A percentile compares a stretch with the other conserved stretches of the same genome.
Evolutionary conservation across 225 moss, liverwort and hornwort species (phyloP).

Genomic region (Physcomitrium patens): DNA sequence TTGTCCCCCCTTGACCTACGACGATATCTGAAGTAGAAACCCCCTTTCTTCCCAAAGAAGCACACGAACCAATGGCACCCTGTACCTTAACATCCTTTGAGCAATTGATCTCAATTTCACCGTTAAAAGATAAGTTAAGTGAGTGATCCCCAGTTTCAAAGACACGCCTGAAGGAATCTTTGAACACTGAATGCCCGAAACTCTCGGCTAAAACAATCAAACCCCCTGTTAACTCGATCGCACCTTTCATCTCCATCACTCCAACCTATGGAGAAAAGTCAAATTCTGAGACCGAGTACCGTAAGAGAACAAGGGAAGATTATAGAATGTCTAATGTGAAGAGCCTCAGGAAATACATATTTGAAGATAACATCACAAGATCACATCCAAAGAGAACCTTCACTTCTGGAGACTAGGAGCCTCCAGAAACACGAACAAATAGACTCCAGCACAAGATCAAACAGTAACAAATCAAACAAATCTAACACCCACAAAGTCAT

Average conservation of each 20-base stretch:
- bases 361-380: conserved; percentile 18
- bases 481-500: not conserved
- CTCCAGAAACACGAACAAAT: not conserved
- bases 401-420: conserved; percentile 1
- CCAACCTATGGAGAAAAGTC: conserved; percentile 66
- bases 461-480: too few relatives aligned
- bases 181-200: conserved; percentile 96
- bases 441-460: too few relatives aligned
- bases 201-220: conserved; percentile 97
- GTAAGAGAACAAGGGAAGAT: not conserved
- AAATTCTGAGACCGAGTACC: conserved; percentile 19
- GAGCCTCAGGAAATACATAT: conserved; percentile 9
- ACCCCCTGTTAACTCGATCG: conserved; percentile 93
- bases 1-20: conserved; percentile 86
- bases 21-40: conserved; percentile 75
- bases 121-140: conserved; percentile 87
- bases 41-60: conserved; percentile 88
- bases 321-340: not conserved
- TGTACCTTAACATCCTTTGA: conserved; percentile 98
- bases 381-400: conserved; percentile 23
- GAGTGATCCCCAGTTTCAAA: conserved; percentile 89
- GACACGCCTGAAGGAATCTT: conserved; percentile 92
- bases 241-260: conserved; percentile 99
- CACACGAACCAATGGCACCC: conserved; percentile 94
- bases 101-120: conserved; percentile 86